Base-by-base conservation (phyloP, 805 yeast species). In the Sugiyamaella valdiviana region DNA sequence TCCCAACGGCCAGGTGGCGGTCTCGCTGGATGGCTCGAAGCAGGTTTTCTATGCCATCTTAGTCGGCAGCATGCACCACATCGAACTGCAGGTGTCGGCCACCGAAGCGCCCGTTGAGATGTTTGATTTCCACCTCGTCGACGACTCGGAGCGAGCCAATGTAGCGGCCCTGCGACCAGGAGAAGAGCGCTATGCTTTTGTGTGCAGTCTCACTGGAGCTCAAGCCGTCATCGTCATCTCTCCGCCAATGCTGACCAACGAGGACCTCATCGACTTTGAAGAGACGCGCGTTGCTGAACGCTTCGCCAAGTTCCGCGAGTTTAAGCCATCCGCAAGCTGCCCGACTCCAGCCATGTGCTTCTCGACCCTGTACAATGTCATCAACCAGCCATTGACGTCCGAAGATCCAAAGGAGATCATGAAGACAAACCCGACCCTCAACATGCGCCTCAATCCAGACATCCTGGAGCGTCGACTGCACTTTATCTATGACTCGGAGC, bases 321-420 rank as follows among this genome's bases (percentile, higher is more conserved):
- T 44, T 58, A 62, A 40, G 57, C 60, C 44, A 39, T 63, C 35
- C 55, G 62, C 55, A 48, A 52, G 63, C 1, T 56, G 64, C 1
- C 90, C 95, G 0, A 66, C 77, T 2, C 75, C 80, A 2, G 62
- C 75, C 0, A 76, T 74, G 39, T 83, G 95, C 56, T 68, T 84
- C 19, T 68, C 70, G 43, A 82, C 87, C 0, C 58, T 87, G 15
- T 72, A 76, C 55, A 79, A 78, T 51, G 82, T 84, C 6, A 66
- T 86, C 42, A 77, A 72, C 53, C 90, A 88, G 1, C 91, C 95
- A 0, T 63, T 87, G 19, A 61, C 69, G 6, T 66, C 63, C 2
- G 75, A 72, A 4, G 77, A 75, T 9, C 64, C 71, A 2, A 81
- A 77, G 57, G 78, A 83, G 0, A 80, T 88, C 36, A 70, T 74